A percentile compares a stretch with the other conserved stretches of the same genome.
Conservation (phyloP, 2,329 filamentous ascomycete species). For the Arachnomyces sp. region DNA sequence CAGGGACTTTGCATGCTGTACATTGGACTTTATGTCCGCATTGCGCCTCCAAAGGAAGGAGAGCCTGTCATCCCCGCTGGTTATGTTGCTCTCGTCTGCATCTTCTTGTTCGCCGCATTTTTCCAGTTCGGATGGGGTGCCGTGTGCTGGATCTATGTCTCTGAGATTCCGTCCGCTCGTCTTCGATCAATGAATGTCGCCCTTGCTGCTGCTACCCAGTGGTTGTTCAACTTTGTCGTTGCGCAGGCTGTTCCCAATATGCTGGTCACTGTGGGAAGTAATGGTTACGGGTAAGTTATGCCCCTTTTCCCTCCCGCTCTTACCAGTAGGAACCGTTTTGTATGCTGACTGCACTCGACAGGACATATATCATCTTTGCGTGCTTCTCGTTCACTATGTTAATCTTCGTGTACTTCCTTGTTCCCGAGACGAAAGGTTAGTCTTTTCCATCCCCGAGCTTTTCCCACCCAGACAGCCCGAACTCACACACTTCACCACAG, state of each 20-base stretch:
- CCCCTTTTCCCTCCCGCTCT: neutral
- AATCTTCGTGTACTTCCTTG: slow-evolving; percentile 57
- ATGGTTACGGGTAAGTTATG: slow-evolving; percentile 40
- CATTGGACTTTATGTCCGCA: slow-evolving; percentile 61
- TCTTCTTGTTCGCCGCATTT: slow-evolving; percentile 63
- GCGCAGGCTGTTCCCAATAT: slow-evolving; percentile 60
- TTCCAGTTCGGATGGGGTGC: slow-evolving; percentile 66
- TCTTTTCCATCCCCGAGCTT: slow-evolving; percentile 21
- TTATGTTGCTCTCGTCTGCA: slow-evolving; percentile 61
- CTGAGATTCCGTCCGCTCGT: slow-evolving; percentile 60
- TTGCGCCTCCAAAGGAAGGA: slow-evolving; percentile 49
- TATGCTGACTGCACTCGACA: slow-evolving; percentile 35
- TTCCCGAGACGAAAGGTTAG: slow-evolving; percentile 65
- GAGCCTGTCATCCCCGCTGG: slow-evolving; percentile 54
- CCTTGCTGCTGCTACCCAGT: slow-evolving; percentile 60
- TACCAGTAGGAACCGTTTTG: slow-evolving; percentile 12
- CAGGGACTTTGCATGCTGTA: slow-evolving; percentile 59
- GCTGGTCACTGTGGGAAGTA: slow-evolving; percentile 47
- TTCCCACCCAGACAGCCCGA: neutral
- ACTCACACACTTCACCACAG: slow-evolving; percentile 11
- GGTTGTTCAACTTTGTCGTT: slow-evolving; percentile 68
- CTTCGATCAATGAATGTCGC: slow-evolving; percentile 60
- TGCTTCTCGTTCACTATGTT: slow-evolving; percentile 58
- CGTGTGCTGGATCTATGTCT: slow-evolving; percentile 64
- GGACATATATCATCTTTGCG: slow-evolving; percentile 62